These are phyloP conservation scores for Vigna hirtella DNA, from an alignment of 306 rosid genomes.

Conservation along the genomic window DNA sequence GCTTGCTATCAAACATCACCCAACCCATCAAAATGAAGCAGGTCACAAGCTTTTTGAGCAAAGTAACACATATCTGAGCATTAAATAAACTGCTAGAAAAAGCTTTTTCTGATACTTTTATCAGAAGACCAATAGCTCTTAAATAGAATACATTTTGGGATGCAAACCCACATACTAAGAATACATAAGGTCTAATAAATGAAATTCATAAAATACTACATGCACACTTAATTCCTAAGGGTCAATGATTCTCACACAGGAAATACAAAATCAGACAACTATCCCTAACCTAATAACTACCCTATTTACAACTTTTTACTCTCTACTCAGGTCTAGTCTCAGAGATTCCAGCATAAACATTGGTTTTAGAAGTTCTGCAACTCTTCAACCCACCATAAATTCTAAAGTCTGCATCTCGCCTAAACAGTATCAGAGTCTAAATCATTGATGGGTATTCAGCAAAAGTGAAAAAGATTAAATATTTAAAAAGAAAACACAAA, in stretches of 20 bases:
- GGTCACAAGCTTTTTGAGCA: not conserved
- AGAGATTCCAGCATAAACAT: not conserved
- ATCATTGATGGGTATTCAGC: conserved; percentile 16
- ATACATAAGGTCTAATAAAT: not conserved
- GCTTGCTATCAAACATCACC: not conserved
- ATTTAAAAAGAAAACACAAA: not conserved
- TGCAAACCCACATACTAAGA: too few species aligned
- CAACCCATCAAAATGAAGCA: conserved; percentile 32
- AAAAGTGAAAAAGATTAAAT: conserved; percentile 14
- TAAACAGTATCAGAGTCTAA: not conserved
- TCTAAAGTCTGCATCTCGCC: not conserved
- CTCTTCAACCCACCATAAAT: conserved; percentile 3
- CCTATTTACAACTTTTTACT: not conserved
- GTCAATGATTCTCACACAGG: not conserved
- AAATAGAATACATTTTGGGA: too few species aligned
- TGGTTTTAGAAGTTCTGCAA: conserved; percentile 30
- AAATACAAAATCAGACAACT: conserved; percentile 3
- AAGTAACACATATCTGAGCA: conserved; percentile 8
- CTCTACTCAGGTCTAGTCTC: not conserved
- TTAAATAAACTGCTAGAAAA: not conserved
- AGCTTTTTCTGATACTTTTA: not conserved
- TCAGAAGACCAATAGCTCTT: not conserved
- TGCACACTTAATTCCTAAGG: not conserved
- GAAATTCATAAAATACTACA: not conserved
- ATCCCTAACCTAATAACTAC: not conserved